Evolutionary conservation across 2,329 filamentous ascomycete genomes (phyloP), one percentile per base, ranked within the genome.

Genomic region (Neofusicoccum sp.): DNA sequence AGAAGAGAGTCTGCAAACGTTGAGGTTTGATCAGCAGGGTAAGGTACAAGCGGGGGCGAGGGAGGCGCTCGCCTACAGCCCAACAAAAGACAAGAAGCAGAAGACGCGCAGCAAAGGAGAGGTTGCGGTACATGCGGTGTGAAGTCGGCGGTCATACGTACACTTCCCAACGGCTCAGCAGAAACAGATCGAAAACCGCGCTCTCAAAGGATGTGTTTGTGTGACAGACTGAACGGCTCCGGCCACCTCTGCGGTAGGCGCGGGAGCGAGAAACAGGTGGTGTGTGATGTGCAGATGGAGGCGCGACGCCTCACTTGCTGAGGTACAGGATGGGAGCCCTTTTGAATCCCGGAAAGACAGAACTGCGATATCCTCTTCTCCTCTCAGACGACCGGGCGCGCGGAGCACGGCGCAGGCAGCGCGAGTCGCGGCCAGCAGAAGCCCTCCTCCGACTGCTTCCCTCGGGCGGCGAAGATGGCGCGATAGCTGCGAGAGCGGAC

Each of bases 11-110:
- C 70, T 74, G 71, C 67, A 61, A 62, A 66, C 64, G 65, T 44
- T 62, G 62, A 64, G 65, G 65, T 65, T 68, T 65, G 62, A 75
- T 75, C 71, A 75, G 73, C 70, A 68, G 69, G 41, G 43, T 48
- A 48, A 48, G 41, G 34, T 61, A 57, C 59, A 61, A 20, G 36
- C 38, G 41, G 51, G 26, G 26, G 26, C 30, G 33, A 51, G 43
- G 4, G 41, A 28, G 34, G 34, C 24, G 8, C n/a, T 16, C 40
- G 45, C 34, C 36, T 38, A 45, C 36, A 43, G 47, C 47, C 31
- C 8, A 54, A 54, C 16, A 45, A 41, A 38, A 53, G 28, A 34
- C 47, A 38, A 40, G 49, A 61, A 65, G 58, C 63, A 58, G 63
- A 65, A 65, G 56, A 59, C 65, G 67, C 69, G 65, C 38, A 56